These are phyloP conservation scores for Quercus engelmannii DNA, from an alignment of 306 rosid species.

Conservation along the genomic window DNA sequence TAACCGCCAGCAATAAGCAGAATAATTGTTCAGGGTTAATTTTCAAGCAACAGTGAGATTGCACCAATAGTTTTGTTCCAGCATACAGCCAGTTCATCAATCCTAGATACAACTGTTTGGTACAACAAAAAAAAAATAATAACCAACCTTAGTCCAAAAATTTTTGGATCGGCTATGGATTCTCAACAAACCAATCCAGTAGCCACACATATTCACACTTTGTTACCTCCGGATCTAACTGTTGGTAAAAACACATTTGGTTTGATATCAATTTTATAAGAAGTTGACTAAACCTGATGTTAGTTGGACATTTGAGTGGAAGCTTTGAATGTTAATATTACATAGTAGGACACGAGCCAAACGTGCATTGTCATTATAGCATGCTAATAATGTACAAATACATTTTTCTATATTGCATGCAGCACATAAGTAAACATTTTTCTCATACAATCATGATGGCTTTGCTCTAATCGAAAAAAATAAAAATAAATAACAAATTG, in stretches of 20 bases:
- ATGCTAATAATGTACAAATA: neutral
- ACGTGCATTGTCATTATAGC: neutral
- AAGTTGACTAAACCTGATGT: neutral
- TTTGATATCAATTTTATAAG: neutral
- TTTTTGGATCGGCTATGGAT: too few species aligned
- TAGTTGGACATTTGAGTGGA: neutral
- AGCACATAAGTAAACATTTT: neutral
- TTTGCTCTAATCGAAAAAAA: neutral
- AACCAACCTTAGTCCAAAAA: too few species aligned
- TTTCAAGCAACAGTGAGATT: neutral
- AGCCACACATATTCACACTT: too few species aligned
- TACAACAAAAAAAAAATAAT: too few species aligned
- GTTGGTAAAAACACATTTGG: neutral
- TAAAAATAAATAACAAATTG: neutral
- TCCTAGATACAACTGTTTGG: too few species aligned
- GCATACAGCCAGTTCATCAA: neutral
- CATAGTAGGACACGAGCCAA: neutral
- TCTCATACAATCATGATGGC: neutral
- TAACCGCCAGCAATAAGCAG: neutral
- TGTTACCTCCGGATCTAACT: too few species aligned
- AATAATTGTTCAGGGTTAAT: neutral
- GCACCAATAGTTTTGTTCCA: neutral
- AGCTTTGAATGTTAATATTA: neutral
- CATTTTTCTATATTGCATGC: neutral
- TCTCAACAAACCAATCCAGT: too few species aligned